Conservation (phyloP, 75 land plant genomes). For the Cryptomeria japonica region DNA sequence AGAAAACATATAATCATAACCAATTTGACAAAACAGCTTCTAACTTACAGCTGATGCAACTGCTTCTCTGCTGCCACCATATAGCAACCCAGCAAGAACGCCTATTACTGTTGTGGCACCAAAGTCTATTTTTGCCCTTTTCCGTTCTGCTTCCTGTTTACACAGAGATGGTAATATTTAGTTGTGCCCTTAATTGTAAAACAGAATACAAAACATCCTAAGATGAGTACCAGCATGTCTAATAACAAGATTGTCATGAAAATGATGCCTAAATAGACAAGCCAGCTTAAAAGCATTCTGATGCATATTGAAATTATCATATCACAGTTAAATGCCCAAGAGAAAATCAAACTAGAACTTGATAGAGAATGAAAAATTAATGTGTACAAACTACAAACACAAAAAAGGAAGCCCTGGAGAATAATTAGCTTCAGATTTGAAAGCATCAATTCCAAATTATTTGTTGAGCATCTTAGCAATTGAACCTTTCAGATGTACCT, state of each 20-base stretch:
- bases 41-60: conserved; percentile 77
- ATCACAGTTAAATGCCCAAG: not conserved
- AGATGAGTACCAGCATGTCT: not conserved
- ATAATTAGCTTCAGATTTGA: not conserved
- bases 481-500: not conserved
- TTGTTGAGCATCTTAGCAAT: not conserved
- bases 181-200: conserved; percentile 1
- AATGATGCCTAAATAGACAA: not conserved
- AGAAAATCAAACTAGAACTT: conserved; percentile 1
- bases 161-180: conserved; percentile 2
- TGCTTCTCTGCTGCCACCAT: conserved; percentile 95
- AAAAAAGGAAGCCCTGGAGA: not conserved
- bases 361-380: not conserved
- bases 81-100: conserved; percentile 92
- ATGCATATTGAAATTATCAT: not conserved
- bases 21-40: not conserved
- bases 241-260: not conserved
- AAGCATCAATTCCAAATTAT: not conserved
- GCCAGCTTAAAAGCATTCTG: not conserved
- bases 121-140: conserved; percentile 66
- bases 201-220: conserved; percentile 2
- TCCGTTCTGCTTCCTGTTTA: conserved; percentile 19
- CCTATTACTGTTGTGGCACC: conserved; percentile 84
- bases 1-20: not conserved
- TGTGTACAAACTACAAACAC: not conserved